Evolutionary conservation across 2,329 filamentous ascomycete genomes (phyloP), one percentile per base, ranked within the genome.

Genomic region (Fonsecaea monophora): DNA sequence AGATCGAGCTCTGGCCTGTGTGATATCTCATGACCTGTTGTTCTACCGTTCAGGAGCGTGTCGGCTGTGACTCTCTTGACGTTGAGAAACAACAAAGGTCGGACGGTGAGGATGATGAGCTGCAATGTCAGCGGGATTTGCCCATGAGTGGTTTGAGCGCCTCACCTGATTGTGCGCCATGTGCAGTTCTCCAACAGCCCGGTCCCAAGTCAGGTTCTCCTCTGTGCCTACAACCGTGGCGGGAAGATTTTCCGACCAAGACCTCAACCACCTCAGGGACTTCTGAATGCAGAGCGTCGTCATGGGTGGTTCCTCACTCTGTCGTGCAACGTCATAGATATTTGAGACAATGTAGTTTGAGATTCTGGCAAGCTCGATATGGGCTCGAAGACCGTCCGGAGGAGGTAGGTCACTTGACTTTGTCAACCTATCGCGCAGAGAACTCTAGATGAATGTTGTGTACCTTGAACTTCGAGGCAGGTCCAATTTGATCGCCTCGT

Each of bases 291-390:
- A 78, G 12, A 73, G 74, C 6, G 74, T 69, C 1, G 77, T 71
- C 10, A 73, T 75, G 10, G 68, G 65, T 30, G 68, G 64, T 63
- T 69, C 65, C 48, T 65, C 66, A 57, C 73, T 74, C 66, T 69
- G 74, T 0, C 79, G 77, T 10, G 80, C 77, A 50, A 81, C 74
- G 18, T 78, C 77, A 69, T 82, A 83, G 2, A 82, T 81, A 69
- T 83, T 82, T 68, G 80, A 79, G 5, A 84, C 80, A 35, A 85
- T 82, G 68, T 83, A 78, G 30, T 80, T 79, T 2, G 82, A 83
- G 54, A 85, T 83, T 25, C 77, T 79, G 2, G 81, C 78, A 13
- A 85, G 78, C 59, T 82, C 77, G 10, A 85, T 76, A 66, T 85
- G 79, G 13, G 82, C 82, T 35, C 73, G 75, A 2, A 85, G 75